Percentiles rank a stretch among this genome's conserved stretches.
Evolutionary conservation across 768 basidiomycete species (phyloP).

Genomic region (Rhizopogon salebrosus): DNA sequence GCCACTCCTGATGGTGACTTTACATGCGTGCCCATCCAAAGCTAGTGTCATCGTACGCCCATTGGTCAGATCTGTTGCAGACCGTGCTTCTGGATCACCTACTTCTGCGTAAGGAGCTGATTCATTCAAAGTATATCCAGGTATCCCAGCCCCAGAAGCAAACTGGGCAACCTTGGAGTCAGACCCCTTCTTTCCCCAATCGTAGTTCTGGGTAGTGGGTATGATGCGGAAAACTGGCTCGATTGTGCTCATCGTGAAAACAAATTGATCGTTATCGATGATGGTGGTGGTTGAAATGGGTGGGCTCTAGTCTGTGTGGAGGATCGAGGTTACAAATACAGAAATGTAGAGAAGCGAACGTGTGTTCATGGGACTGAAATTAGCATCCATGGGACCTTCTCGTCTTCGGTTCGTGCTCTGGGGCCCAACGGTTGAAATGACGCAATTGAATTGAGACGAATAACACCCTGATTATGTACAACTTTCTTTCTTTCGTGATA

Average conservation of each 20-base stretch:
- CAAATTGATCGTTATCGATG: slow-evolving; percentile 4
- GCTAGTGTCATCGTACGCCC: slow-evolving; percentile 35
- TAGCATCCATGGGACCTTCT: not conserved
- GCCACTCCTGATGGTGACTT: slow-evolving; percentile 56
- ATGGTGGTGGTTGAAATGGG: not conserved
- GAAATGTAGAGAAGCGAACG: not conserved
- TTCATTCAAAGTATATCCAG: slow-evolving; percentile 66
- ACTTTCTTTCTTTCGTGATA: too few relatives aligned
- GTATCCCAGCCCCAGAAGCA: slow-evolving; percentile 53
- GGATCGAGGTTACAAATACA: not conserved
- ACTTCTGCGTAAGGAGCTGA: slow-evolving; percentile 90
- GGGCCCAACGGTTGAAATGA: not conserved
- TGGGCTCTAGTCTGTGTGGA: not conserved
- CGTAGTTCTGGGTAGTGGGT: slow-evolving; percentile 85
- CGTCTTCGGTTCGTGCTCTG: not conserved
- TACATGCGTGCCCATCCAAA: slow-evolving; percentile 99
- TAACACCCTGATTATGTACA: too few relatives aligned
- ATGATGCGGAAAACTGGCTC: slow-evolving; percentile 68
- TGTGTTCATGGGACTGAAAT: not conserved
- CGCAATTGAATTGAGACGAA: too few relatives aligned
- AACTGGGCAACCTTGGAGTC: slow-evolving; percentile 87
- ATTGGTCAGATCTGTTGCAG: slow-evolving; percentile 6
- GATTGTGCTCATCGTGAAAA: slow-evolving; percentile 17
- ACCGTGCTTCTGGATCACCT: slow-evolving; percentile 17
- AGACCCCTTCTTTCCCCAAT: slow-evolving; percentile 88